These are phyloP conservation scores for Zelonia costaricensis DNA, from an alignment of 208 protist genomes.

Conservation along the genomic window DNA sequence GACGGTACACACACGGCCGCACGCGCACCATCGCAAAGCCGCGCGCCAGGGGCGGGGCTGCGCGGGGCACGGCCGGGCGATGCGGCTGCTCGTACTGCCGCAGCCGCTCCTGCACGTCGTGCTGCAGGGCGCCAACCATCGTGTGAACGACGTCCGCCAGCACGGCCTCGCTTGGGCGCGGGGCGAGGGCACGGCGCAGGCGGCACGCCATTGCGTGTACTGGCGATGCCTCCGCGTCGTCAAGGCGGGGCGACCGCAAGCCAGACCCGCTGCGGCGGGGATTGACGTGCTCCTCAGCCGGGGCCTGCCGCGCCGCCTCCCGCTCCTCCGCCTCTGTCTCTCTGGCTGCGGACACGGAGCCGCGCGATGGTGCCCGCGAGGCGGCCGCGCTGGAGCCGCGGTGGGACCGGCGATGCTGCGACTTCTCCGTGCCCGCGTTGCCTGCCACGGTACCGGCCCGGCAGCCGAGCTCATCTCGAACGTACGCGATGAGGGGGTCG, in stretches of 20 bases:
- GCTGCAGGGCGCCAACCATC: constrained; percentile 55
- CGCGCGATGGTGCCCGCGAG: background rate
- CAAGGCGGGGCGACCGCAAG: too few relatives aligned
- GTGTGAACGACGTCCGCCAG: constrained; percentile 69
- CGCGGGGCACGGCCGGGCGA: too few relatives aligned
- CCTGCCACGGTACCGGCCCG: background rate
- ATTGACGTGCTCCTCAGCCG: background rate
- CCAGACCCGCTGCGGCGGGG: background rate
- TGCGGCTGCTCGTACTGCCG: background rate
- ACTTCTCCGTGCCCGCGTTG: background rate
- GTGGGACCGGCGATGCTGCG: background rate
- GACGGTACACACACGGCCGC: constrained; percentile 43
- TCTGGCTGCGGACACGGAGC: constrained; percentile 1
- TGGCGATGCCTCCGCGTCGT: background rate
- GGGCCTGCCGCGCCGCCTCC: background rate
- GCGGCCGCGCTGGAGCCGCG: background rate
- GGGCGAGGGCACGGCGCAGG: constrained; percentile 69
- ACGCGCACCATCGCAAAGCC: constrained; percentile 35
- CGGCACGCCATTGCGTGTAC: constrained; percentile 14
- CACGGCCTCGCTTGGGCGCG: constrained; percentile 47
- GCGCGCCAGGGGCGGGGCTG: constrained; percentile 7
- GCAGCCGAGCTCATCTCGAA: constrained; percentile 2
- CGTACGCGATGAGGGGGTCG: constrained; percentile 8
- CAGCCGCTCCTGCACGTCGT: constrained; percentile 31
- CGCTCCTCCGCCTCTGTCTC: background rate